A percentile compares a stretch with the other conserved stretches of the same genome.
These are phyloP conservation scores for Candida nitratophila DNA, from an alignment of 805 yeast genomes.

Conservation along the genomic window DNA sequence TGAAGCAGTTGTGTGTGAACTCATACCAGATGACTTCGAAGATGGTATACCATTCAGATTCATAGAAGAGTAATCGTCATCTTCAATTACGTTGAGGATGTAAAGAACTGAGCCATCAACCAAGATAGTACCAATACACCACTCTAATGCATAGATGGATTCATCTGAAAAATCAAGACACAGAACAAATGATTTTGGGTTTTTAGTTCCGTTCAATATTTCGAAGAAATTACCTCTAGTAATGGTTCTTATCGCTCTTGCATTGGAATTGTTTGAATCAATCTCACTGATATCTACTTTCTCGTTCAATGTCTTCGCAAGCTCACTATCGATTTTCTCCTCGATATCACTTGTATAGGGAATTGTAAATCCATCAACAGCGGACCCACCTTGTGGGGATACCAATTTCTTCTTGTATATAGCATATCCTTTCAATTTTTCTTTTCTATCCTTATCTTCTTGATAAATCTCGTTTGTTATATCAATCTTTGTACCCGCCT, in stretches of 20 bases:
- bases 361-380: constrained; percentile 25
- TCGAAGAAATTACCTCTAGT: constrained; percentile 63
- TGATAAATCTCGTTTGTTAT: constrained; percentile 39
- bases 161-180: constrained; percentile 83
- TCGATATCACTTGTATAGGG: constrained; percentile 67
- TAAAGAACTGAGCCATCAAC: constrained; percentile 79
- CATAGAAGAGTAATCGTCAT: constrained; percentile 29
- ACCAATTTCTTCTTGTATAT: constrained; percentile 53
- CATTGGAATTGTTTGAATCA: constrained; percentile 43
- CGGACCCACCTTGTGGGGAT: constrained; percentile 43
- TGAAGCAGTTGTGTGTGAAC: background rate
- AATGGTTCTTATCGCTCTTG: constrained; percentile 61
- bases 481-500: constrained; percentile 35
- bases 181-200: constrained; percentile 57
- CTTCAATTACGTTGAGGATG: constrained; percentile 55
- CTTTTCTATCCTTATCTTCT: constrained; percentile 39
- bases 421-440: constrained; percentile 50
- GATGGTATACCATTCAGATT: constrained; percentile 29
- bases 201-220: constrained; percentile 19
- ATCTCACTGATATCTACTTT: constrained; percentile 48
- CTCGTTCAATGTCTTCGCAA: constrained; percentile 47
- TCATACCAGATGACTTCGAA: background rate
- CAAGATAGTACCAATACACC: constrained; percentile 81
- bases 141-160: constrained; percentile 75
- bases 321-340: constrained; percentile 53